phyloP scores from a whole-genome alignment of 345 rosid genomes.

The Erodium maritimum region DNA sequence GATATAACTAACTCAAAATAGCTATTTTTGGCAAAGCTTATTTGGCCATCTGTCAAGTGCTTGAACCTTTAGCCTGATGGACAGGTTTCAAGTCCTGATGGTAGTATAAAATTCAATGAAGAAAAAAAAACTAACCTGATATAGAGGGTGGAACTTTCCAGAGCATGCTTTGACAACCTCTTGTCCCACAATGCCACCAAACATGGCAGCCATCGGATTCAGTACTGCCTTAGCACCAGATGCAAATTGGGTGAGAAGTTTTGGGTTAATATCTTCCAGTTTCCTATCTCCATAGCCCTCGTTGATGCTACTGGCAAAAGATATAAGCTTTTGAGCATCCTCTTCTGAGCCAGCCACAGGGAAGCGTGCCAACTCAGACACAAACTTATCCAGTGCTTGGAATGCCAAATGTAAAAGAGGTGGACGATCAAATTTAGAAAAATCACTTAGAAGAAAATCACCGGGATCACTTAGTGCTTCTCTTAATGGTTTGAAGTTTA shows the following conservation, averaged over 20 bases:
- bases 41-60: no score
- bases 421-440: conserved; percentile 84
- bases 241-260: conserved; percentile 71
- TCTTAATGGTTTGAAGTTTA: conserved; percentile 77
- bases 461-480: conserved; percentile 91
- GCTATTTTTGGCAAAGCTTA: no score
- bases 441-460: conserved; percentile 89
- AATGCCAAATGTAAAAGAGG: conserved; percentile 88
- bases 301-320: conserved; percentile 50
- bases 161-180: conserved; percentile 99
- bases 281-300: conserved; percentile 58
- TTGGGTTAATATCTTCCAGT: conserved; percentile 62
- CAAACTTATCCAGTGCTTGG: conserved; percentile 83
- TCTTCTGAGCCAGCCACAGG: conserved; percentile 90
- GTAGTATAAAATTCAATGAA: no score
- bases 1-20: no score
- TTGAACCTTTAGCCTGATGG: no score
- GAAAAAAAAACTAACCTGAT: conserved; percentile 43
- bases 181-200: conserved; percentile 97
- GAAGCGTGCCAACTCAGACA: conserved; percentile 51
- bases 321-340: conserved; percentile 71
- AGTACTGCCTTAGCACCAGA: conserved; percentile 93
- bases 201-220: conserved; percentile 99
- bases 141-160: conserved; percentile 93
- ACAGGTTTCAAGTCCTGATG: no score